These are phyloP conservation scores for Chenopodium berlandieri DNA, from an alignment of 148 eudicot species.

Conservation along the genomic window DNA sequence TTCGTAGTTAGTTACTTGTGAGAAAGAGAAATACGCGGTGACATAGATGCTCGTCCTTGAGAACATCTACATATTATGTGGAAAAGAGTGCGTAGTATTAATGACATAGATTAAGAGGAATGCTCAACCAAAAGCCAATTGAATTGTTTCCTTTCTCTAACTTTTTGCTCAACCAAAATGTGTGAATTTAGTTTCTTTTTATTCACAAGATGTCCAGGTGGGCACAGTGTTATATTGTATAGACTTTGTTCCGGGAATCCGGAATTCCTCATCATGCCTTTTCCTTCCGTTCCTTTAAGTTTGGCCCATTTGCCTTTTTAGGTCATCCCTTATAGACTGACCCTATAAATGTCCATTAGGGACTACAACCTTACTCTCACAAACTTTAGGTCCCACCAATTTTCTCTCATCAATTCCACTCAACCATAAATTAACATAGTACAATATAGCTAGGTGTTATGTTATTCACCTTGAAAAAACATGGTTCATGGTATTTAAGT, in stretches of 20 bases:
- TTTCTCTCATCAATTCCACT: too few species aligned
- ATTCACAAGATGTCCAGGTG: background rate
- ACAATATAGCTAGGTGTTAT: background rate
- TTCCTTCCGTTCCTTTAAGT: too few species aligned
- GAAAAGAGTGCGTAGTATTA: too few species aligned
- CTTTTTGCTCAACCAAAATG: background rate
- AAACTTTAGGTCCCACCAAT: too few species aligned
- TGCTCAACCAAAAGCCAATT: background rate
- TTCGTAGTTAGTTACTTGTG: background rate
- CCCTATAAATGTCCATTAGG: too few species aligned
- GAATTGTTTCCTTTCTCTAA: background rate
- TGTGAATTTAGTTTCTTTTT: background rate
- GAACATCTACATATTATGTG: background rate
- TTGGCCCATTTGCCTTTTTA: too few species aligned
- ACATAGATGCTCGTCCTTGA: background rate
- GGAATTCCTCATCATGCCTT: too few species aligned
- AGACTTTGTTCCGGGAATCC: background rate
- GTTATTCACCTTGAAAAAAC: background rate
- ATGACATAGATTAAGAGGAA: background rate
- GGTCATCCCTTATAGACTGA: too few species aligned
- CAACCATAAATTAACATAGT: too few species aligned
- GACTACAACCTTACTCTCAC: too few species aligned
- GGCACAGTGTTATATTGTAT: background rate
- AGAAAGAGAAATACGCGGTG: background rate
- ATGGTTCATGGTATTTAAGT: background rate